Percentiles rank a stretch among this genome's conserved stretches.
phyloP scores from a whole-genome alignment of 345 rosid species.

The Linum usitatissimum region DNA sequence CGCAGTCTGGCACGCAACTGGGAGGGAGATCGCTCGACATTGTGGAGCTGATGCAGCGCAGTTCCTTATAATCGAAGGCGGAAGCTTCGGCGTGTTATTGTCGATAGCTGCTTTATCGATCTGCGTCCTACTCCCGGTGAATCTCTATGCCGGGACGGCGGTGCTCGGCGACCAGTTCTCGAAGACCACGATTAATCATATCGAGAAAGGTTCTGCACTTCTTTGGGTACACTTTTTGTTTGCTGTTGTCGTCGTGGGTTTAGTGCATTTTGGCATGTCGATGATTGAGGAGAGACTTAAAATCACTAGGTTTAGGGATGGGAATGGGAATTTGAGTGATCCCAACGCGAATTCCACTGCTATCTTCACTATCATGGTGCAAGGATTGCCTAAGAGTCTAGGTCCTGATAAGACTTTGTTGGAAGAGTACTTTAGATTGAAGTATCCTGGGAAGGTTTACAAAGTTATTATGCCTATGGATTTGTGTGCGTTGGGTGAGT shows the following conservation, averaged over 20 bases:
- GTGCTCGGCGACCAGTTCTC: conserved; percentile 67
- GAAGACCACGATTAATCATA: conserved; percentile 70
- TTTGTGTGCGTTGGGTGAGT: conserved; percentile 86
- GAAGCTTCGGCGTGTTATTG: conserved; percentile 57
- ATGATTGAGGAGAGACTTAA: conserved; percentile 55
- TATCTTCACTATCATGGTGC: conserved; percentile 73
- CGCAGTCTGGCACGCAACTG: conserved; percentile 91
- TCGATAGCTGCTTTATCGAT: conserved; percentile 44
- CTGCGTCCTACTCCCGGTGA: conserved; percentile 61
- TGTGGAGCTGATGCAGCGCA: conserved; percentile 98
- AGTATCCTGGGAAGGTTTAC: conserved; percentile 79
- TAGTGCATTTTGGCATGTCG: conserved; percentile 64
- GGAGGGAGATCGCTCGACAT: conserved; percentile 75
- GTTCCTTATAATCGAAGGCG: conserved; percentile 80
- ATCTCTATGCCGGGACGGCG: conserved; percentile 77
- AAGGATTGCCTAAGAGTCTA: conserved; percentile 77
- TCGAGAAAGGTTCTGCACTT: conserved; percentile 61
- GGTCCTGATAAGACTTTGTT: conserved; percentile 56
- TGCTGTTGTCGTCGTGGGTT: conserved; percentile 43
- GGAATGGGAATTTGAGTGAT: conserved; percentile 74
- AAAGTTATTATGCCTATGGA: conserved; percentile 83
- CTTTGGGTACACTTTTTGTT: conserved; percentile 86
- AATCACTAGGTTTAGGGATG: conserved; percentile 89
- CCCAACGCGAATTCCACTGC: conserved; percentile 59
- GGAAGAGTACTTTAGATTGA: conserved; percentile 57